Evolutionary conservation across 768 basidiomycete species (phyloP).

Genomic region (Phaeotremella skinneri): DNA sequence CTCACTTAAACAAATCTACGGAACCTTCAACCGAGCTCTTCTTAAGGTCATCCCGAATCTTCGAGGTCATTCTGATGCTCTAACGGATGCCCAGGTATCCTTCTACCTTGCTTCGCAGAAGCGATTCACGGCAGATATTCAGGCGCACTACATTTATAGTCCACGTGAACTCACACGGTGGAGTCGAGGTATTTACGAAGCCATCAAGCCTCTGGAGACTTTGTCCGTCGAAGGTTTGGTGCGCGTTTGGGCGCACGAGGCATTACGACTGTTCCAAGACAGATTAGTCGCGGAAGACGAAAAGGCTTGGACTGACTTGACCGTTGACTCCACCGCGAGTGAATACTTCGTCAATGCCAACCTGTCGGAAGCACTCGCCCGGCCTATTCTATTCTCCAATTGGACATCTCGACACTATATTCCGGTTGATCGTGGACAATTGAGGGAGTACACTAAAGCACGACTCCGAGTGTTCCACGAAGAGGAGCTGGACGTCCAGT

Average conservation of each 20-base stretch:
- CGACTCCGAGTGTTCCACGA: slow-evolving; percentile 97
- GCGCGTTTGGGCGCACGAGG: slow-evolving; percentile 97
- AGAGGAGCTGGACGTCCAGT: slow-evolving; percentile 94
- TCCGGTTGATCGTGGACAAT: slow-evolving; percentile 84
- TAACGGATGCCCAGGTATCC: slow-evolving; percentile 95
- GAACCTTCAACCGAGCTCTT: slow-evolving; percentile 92
- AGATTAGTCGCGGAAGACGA: slow-evolving; percentile 91
- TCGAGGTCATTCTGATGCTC: slow-evolving; percentile 84
- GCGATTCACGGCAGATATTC: slow-evolving; percentile 91
- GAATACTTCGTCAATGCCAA: slow-evolving; percentile 92
- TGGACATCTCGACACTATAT: slow-evolving; percentile 98
- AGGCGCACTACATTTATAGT: slow-evolving; percentile 98
- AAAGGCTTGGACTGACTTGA: slow-evolving; percentile 89
- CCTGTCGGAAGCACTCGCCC: slow-evolving; percentile 73
- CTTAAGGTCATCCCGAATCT: slow-evolving; percentile 94
- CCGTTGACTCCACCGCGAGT: slow-evolving; percentile 77
- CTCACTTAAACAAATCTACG: slow-evolving; percentile 96
- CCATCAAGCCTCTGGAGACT: slow-evolving; percentile 89
- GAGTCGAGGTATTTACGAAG: slow-evolving; percentile 96
- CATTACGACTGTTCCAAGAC: slow-evolving; percentile 94
- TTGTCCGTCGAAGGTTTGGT: slow-evolving; percentile 92
- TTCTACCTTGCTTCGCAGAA: slow-evolving; percentile 94
- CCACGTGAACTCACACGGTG: slow-evolving; percentile 98
- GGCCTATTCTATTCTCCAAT: slow-evolving; percentile 96
- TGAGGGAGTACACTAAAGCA: slow-evolving; percentile 95